A percentile compares a stretch with the other conserved stretches of the same genome.
These are phyloP conservation scores for Lithospermum erythrorhizon DNA, from an alignment of 257 asterid species.

Conservation along the genomic window DNA sequence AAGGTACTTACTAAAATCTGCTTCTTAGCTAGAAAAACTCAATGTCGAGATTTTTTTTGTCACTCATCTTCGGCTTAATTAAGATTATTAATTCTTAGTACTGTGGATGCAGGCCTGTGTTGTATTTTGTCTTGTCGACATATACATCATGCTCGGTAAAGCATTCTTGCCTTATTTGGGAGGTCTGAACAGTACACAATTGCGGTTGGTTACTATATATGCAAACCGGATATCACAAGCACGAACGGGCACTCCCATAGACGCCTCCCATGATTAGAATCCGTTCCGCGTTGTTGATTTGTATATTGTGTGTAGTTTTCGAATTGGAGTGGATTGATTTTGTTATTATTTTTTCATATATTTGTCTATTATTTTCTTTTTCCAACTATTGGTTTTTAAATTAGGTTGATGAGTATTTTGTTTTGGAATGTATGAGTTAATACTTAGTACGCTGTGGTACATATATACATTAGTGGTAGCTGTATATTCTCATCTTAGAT, in stretches of 20 bases:
- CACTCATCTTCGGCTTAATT: too few relatives aligned
- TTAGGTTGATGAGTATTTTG: neutral
- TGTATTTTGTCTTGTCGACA: slow-evolving; percentile 94
- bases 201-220: slow-evolving; percentile 81
- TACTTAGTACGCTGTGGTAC: neutral
- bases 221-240: slow-evolving; percentile 99
- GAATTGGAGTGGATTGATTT: neutral
- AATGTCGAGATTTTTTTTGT: neutral
- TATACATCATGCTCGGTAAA: slow-evolving; percentile 92
- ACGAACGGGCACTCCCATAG: slow-evolving; percentile 81
- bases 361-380: neutral
- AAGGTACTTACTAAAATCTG: slow-evolving; percentile 40
- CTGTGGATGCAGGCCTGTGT: slow-evolving; percentile 67
- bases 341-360: neutral
- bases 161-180: slow-evolving; percentile 89
- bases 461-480: neutral
- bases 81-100: neutral
- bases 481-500: too few relatives aligned
- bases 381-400: neutral
- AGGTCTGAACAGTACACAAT: slow-evolving; percentile 83
- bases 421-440: neutral
- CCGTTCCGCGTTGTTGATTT: slow-evolving; percentile 10
- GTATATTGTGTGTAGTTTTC: slow-evolving; percentile 23
- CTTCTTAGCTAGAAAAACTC: neutral
- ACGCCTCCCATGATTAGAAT: slow-evolving; percentile 37